Percentiles rank a stretch among this genome's conserved stretches.
These are phyloP conservation scores for Kwoniella sp. DNA, from an alignment of 768 basidiomycete genomes.

Conservation along the genomic window DNA sequence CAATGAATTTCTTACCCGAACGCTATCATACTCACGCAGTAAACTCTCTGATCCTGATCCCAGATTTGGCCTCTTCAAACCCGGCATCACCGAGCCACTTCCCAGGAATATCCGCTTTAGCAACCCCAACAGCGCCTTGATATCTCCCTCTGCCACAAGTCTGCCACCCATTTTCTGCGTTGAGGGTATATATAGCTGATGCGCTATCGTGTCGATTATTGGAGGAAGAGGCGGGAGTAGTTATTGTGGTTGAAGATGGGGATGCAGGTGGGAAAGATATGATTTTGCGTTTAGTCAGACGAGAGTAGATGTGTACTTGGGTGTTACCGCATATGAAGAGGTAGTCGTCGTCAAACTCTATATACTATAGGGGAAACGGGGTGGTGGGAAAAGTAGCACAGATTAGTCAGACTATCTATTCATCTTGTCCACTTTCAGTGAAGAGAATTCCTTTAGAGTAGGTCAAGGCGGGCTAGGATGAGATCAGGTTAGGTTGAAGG, in stretches of 20 bases:
- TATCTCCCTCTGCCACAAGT: neutral
- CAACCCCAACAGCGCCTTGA: neutral
- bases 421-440: no score
- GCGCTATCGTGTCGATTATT: neutral
- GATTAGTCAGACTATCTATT: no score
- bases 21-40: slow-evolving; percentile 30
- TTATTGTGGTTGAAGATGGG: neutral
- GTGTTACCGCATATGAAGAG: slow-evolving; percentile 31
- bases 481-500: no score
- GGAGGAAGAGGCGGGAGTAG: no score
- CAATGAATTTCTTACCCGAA: no score
- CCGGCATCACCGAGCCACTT: slow-evolving; percentile 11
- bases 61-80: slow-evolving; percentile 1
- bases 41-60: slow-evolving; percentile 10
- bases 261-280: slow-evolving; percentile 27
- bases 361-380: no score
- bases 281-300: slow-evolving; percentile 19
- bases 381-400: no score
- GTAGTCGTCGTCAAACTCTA: slow-evolving; percentile 47
- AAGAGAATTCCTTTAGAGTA: no score
- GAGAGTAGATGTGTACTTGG: slow-evolving; percentile 30
- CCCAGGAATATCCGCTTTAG: slow-evolving; percentile 2
- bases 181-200: slow-evolving; percentile 4
- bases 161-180: neutral
- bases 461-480: no score